These are phyloP conservation scores for Podaxis sp. DNA, from an alignment of 768 basidiomycete genomes.

Conservation along the genomic window DNA sequence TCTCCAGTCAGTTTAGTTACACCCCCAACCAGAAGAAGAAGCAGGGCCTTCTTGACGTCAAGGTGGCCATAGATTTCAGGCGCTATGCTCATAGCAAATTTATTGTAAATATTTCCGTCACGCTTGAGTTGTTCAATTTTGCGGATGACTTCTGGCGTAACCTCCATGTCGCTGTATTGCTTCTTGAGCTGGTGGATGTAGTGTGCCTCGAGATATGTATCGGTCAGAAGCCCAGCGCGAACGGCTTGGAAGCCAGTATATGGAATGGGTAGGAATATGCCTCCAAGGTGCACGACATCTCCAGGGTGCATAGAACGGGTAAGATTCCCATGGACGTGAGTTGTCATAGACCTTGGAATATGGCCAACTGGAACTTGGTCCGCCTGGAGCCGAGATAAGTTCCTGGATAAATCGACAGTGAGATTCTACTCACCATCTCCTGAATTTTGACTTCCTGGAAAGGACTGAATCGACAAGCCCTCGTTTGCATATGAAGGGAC, in stretches of 20 bases:
- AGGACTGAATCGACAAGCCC: slow-evolving; percentile 93
- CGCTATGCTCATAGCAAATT: slow-evolving; percentile 90
- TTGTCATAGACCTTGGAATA: slow-evolving; percentile 96
- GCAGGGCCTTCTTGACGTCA: slow-evolving; percentile 94
- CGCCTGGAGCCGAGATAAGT: slow-evolving; percentile 46
- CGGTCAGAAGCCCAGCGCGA: slow-evolving; percentile 92
- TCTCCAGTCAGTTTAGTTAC: slow-evolving; percentile 94
- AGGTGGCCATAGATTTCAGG: slow-evolving; percentile 98
- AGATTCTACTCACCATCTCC: slow-evolving; percentile 71
- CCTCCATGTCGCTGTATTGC: slow-evolving; percentile 93
- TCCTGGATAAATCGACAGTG: neutral
- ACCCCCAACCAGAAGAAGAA: slow-evolving; percentile 91
- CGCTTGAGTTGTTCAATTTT: slow-evolving; percentile 62
- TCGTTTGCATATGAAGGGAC: slow-evolving; percentile 95
- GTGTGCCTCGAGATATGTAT: slow-evolving; percentile 93
- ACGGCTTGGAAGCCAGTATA: slow-evolving; percentile 98
- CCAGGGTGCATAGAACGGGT: slow-evolving; percentile 93
- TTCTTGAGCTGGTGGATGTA: slow-evolving; percentile 94
- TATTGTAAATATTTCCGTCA: slow-evolving; percentile 81
- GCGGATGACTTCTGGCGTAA: slow-evolving; percentile 76
- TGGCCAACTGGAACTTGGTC: slow-evolving; percentile 99
- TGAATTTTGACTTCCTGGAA: slow-evolving; percentile 99
- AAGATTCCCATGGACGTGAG: slow-evolving; percentile 88
- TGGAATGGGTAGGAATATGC: slow-evolving; percentile 94
- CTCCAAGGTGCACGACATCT: slow-evolving; percentile 93